These are phyloP conservation scores for Cladorrhinum sp. DNA, from an alignment of 2,329 filamentous ascomycete genomes.

Conservation along the genomic window DNA sequence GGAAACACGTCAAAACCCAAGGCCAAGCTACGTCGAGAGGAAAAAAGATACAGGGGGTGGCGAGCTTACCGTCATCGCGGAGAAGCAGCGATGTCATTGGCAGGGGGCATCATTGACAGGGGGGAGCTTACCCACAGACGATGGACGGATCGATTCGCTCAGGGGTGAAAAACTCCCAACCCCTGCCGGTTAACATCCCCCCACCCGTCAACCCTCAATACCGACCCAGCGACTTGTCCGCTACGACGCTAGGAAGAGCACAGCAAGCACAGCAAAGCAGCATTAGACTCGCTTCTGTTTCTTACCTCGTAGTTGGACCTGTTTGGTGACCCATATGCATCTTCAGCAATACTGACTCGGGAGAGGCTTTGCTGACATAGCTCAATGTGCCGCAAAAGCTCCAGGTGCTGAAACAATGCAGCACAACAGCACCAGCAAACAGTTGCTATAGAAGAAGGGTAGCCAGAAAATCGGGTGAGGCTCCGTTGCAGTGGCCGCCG, in stretches of 20 bases:
- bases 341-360: no score
- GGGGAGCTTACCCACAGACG: constrained; percentile 1
- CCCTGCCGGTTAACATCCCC: constrained; percentile 5
- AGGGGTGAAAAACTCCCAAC: neutral
- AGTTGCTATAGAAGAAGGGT: neutral
- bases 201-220: constrained; percentile 1
- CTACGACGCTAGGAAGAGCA: constrained; percentile 6
- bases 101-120: constrained; percentile 15
- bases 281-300: constrained; percentile 10
- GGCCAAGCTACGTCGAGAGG: constrained; percentile 7
- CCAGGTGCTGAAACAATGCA: constrained; percentile 1
- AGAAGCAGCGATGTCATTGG: constrained; percentile 24
- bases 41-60: constrained; percentile 11
- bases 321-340: neutral
- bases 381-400: constrained; percentile 2
- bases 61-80: constrained; percentile 20
- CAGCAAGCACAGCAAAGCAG: no score
- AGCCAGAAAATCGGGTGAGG: neutral
- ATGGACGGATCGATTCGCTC: neutral
- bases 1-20: constrained; percentile 13
- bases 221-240: neutral
- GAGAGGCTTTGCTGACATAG: neutral
- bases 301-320: constrained; percentile 5
- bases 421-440: neutral
- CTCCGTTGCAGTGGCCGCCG: neutral